phyloP scores from a whole-genome alignment of 306 rosid species.

The peach (Prunus persica) region Prunus_persica_NCBIv2 NC_034009.1:11607501-11608000 shows the following conservation, averaged over 20 bases:
- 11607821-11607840: constrained; percentile 72
- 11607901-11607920: background rate
- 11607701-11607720: background rate
- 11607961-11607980: background rate
- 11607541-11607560: background rate
- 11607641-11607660: background rate
- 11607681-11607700: background rate
- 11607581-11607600: background rate
- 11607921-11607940: background rate
- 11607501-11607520: constrained; percentile 80
- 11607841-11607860: constrained; percentile 82
- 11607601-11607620: background rate
- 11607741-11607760: background rate
- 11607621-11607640: background rate
- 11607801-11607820: constrained; percentile 76
- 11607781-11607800: constrained; percentile 89
- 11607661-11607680: background rate
- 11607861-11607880: constrained; percentile 10
- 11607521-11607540: constrained; percentile 67
- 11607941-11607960: background rate
- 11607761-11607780: constrained; percentile 45
- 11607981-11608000: background rate
- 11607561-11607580: background rate
- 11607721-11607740: background rate
- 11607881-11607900: background rate